These are phyloP conservation scores for Hypomyces rosellus DNA, from an alignment of 2,329 filamentous ascomycete species.

Conservation along the genomic window DNA sequence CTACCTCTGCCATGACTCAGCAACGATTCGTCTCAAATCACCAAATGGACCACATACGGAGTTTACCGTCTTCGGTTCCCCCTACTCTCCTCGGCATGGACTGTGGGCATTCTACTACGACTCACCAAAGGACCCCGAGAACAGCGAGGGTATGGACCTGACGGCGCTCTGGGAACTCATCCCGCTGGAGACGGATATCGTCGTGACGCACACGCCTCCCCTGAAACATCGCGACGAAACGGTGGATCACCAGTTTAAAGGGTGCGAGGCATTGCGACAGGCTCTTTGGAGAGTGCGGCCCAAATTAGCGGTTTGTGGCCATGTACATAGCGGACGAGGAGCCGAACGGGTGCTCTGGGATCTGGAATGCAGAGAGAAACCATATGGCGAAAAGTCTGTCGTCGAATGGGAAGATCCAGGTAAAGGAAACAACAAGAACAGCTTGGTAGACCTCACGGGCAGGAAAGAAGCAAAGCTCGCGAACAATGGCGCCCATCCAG, in stretches of 20 bases:
- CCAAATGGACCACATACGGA: slow-evolving; percentile 48
- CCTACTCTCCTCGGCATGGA: slow-evolving; percentile 51
- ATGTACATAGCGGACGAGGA: slow-evolving; percentile 64
- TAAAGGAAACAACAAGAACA: slow-evolving; percentile 48
- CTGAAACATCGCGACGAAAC: slow-evolving; percentile 51
- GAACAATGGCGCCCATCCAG: slow-evolving; percentile 39
- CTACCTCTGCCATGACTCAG: slow-evolving; percentile 56
- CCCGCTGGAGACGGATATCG: slow-evolving; percentile 55
- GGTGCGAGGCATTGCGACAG: slow-evolving; percentile 54
- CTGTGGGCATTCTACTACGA: slow-evolving; percentile 65
- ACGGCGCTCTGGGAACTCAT: slow-evolving; percentile 54
- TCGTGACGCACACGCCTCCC: slow-evolving; percentile 67
- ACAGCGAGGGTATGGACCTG: slow-evolving; percentile 8
- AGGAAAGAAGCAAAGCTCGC: slow-evolving; percentile 35
- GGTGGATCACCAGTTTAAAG: slow-evolving; percentile 34
- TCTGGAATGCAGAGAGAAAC: slow-evolving; percentile 30
- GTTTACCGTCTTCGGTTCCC: slow-evolving; percentile 67
- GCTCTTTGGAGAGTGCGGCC: slow-evolving; percentile 57
- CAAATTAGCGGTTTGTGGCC: slow-evolving; percentile 61
- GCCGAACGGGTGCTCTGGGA: slow-evolving; percentile 58
- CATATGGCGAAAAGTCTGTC: slow-evolving; percentile 38
- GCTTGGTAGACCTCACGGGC: slow-evolving; percentile 54
- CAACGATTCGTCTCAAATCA: slow-evolving; percentile 47
- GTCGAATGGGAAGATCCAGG: slow-evolving; percentile 55
- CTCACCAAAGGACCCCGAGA: slow-evolving; percentile 16